Base-by-base conservation (phyloP, 345 rosid genomes). In the Hibiscus mutabilis region DNA sequence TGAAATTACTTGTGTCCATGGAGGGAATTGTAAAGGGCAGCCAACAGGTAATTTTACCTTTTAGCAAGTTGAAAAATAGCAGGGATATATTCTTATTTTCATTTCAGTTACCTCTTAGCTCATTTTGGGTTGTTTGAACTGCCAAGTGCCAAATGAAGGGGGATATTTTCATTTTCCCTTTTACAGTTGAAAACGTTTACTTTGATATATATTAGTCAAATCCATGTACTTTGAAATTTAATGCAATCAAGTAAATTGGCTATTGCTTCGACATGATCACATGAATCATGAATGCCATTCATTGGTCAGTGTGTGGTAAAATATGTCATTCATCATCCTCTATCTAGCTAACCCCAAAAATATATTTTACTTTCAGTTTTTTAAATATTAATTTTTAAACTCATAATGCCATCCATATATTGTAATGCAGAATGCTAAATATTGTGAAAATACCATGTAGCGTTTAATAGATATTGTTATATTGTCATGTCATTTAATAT, bases 11-110 rank as follows among this genome's bases (percentile, higher is more conserved):
- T 61, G 82, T 82, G 80, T 91, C 96, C 72, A 82, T 91, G 96
- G 93, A 93, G 77, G 96, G 85, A 75, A 88, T 91, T 79, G 81
- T 84, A 75, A 88, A 87, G 77, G 89, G 91, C 72, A 91, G 86
- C 80, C 90, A 91, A 74, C 96, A 87, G 92, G 90, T 93, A 25
- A 24, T 47, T 1, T 24, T 25, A 25, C 57, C 14, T 66, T 47
- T 13, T 46, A 47, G 40, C 22, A 46, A 46, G 37, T 66, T 46
- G 57, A 33, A 46, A 62, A 24, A 46, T 56, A 55, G 60, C 42
- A 8, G 7, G 29, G 10, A 44, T 33, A n/a, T 29, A 31, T 24
- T 16, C 35, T 19, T 11, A n/a, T 66, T 73, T 24, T 55, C 12
- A 12, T 18, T 40, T 61, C 16, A 47, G 56, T 31, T 4, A 5